A percentile compares a stretch with the other conserved stretches of the same genome.
These are phyloP conservation scores for Debaryomyces subglobosus DNA, from an alignment of 1,139 yeast species.

Conservation along the genomic window DNA sequence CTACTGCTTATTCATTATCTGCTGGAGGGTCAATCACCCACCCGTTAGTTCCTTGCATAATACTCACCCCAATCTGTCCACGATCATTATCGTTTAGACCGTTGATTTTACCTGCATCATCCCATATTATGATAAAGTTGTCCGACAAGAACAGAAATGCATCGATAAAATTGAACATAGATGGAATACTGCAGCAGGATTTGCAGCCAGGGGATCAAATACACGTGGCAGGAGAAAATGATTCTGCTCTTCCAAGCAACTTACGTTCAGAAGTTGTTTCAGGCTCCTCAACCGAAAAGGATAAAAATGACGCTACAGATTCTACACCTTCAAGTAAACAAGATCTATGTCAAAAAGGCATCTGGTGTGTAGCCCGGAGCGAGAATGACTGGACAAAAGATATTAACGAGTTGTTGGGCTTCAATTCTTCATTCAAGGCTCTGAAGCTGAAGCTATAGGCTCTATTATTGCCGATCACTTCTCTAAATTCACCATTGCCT, in stretches of 20 bases:
- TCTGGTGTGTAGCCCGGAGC: constrained; percentile 86
- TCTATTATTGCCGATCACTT: background rate
- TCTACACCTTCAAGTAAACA: constrained; percentile 3
- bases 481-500: background rate
- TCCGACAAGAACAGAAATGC: constrained; percentile 52
- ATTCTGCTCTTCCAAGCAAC: constrained; percentile 50
- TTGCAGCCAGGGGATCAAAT: constrained; percentile 78
- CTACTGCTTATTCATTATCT: constrained; percentile 88
- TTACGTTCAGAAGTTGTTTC: constrained; percentile 5
- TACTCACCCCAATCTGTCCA: constrained; percentile 89
- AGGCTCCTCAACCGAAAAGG: background rate
- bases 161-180: constrained; percentile 65
- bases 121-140: constrained; percentile 68
- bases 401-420: constrained; percentile 83
- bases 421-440: constrained; percentile 73
- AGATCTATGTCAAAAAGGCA: constrained; percentile 47
- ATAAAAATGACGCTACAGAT: background rate
- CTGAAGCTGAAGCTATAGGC: constrained; percentile 14
- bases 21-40: constrained; percentile 94
- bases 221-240: constrained; percentile 64
- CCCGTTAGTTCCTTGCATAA: constrained; percentile 80
- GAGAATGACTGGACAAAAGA: constrained; percentile 92
- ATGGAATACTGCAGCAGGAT: constrained; percentile 75
- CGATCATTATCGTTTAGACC: constrained; percentile 88
- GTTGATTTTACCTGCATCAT: constrained; percentile 71